These are phyloP conservation scores for Aspergillus neotritici DNA, from an alignment of 2,329 filamentous ascomycete genomes.

Conservation along the genomic window DNA sequence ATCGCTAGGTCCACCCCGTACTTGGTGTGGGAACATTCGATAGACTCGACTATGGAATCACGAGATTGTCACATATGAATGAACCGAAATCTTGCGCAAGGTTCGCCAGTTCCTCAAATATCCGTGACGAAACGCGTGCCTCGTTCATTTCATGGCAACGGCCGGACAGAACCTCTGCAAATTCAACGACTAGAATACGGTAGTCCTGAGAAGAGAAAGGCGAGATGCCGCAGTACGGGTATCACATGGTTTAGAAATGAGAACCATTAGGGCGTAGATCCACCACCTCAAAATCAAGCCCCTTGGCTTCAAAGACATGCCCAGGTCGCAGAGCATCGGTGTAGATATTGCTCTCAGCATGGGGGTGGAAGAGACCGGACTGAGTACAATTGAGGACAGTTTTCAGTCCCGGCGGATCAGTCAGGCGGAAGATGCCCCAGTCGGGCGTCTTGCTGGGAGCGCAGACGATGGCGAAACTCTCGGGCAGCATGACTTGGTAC, in stretches of 20 bases:
- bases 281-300: constrained; percentile 62
- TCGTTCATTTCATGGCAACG: neutral
- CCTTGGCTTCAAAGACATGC: constrained; percentile 64
- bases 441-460: constrained; percentile 70
- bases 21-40: too few species aligned
- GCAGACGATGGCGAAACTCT: constrained; percentile 95
- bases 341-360: constrained; percentile 66
- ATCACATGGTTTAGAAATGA: constrained; percentile 4
- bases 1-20: too few species aligned
- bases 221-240: constrained; percentile 1
- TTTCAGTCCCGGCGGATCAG: constrained; percentile 82
- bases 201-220: neutral
- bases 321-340: constrained; percentile 66
- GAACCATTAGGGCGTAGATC: constrained; percentile 47
- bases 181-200: too few species aligned
- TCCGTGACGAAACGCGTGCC: too few species aligned
- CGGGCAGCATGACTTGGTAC: constrained; percentile 93
- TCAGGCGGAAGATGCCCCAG: constrained; percentile 87
- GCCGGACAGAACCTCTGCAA: too few species aligned
- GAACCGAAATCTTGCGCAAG: too few species aligned
- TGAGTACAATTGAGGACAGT: constrained; percentile 76
- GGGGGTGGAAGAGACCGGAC: constrained; percentile 77
- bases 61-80: too few species aligned
- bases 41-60: too few species aligned
- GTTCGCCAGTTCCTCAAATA: too few species aligned